A percentile compares a stretch with the other conserved stretches of the same genome.
Conservation (phyloP, 2,329 filamentous ascomycete genomes). For the Botrytis porri region DNA sequence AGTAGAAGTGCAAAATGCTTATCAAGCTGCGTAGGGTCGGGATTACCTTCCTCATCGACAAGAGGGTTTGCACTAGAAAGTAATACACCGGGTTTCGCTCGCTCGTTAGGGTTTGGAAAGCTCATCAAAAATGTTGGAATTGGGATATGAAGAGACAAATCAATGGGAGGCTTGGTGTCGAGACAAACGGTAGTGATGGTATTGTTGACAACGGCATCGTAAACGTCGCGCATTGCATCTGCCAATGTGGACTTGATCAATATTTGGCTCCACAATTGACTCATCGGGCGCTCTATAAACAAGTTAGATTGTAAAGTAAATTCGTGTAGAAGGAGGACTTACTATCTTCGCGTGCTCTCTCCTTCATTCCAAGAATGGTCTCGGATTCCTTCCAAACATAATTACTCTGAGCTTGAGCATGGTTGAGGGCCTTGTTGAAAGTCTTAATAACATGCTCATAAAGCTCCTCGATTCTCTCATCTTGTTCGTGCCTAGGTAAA, state of each 20-base stretch:
- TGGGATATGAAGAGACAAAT: slow-evolving; percentile 63
- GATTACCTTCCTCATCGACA: slow-evolving; percentile 62
- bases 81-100: slow-evolving; percentile 73
- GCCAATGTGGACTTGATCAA: slow-evolving; percentile 73
- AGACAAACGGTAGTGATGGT: slow-evolving; percentile 83
- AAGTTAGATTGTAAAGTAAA: slow-evolving; percentile 16
- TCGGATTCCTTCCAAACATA: slow-evolving; percentile 93
- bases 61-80: slow-evolving; percentile 82
- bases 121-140: slow-evolving; percentile 66
- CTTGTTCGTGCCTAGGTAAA: slow-evolving; percentile 73
- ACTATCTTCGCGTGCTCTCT: slow-evolving; percentile 70
- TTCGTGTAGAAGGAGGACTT: slow-evolving; percentile 27
- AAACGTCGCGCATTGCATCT: slow-evolving; percentile 77
- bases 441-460: slow-evolving; percentile 90
- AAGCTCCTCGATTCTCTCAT: slow-evolving; percentile 71
- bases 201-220: slow-evolving; percentile 75
- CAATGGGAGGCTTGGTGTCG: slow-evolving; percentile 55
- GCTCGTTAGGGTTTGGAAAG: slow-evolving; percentile 65
- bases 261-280: slow-evolving; percentile 66
- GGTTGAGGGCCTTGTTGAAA: slow-evolving; percentile 87
- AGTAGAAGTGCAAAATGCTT: slow-evolving; percentile 86
- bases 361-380: slow-evolving; percentile 74
- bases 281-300: slow-evolving; percentile 48
- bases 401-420: slow-evolving; percentile 83
- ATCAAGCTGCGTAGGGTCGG: slow-evolving; percentile 68